Conservation (phyloP, 2,329 filamentous ascomycete species). For the Dactylellina drechsleri region DNA sequence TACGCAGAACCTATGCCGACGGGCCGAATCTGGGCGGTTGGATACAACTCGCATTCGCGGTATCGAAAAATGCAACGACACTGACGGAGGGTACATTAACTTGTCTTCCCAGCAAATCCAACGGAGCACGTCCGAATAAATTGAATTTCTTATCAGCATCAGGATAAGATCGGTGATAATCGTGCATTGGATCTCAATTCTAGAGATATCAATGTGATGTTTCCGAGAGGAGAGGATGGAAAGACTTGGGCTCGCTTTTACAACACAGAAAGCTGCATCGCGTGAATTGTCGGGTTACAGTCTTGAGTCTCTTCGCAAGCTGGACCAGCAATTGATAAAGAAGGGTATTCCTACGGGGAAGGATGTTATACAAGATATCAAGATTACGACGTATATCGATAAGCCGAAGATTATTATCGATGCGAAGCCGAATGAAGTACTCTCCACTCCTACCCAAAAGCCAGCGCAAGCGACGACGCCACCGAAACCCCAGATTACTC, state of each 20-base stretch:
- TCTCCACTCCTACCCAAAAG: no score
- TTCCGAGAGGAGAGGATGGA: neutral
- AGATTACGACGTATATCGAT: neutral
- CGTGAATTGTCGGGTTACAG: neutral
- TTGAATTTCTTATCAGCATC: neutral
- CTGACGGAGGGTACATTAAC: neutral
- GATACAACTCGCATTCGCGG: neutral
- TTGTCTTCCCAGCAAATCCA: neutral
- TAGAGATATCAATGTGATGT: neutral
- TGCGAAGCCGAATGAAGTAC: neutral
- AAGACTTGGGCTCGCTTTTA: neutral
- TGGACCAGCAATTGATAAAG: neutral
- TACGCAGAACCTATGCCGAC: no score
- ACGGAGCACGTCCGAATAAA: neutral
- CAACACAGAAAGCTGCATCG: neutral
- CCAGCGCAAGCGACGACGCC: no score
- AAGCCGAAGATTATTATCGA: neutral
- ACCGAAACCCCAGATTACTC: neutral
- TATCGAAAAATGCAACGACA: neutral
- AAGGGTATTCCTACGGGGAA: neutral
- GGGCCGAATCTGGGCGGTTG: neutral
- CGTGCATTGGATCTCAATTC: neutral
- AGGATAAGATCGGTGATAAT: neutral
- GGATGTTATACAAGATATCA: neutral
- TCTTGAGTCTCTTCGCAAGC: neutral